Percentiles rank a stretch among this genome's conserved stretches.
Evolutionary conservation across 768 basidiomycete genomes (phyloP).

Genomic region (Tylopilus vinaceipallidus): DNA sequence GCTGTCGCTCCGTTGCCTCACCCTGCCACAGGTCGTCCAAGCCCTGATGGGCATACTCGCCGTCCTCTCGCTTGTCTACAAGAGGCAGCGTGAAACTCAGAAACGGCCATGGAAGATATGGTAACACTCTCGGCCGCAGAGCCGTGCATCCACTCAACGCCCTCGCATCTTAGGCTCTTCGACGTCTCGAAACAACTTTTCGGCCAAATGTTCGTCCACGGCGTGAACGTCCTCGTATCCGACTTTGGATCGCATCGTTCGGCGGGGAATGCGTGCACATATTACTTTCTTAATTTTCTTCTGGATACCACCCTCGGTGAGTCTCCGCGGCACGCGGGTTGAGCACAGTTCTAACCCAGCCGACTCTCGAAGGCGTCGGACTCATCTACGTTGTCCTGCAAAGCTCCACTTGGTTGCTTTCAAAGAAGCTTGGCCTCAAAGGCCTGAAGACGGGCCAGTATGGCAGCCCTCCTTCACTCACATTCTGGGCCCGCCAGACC

Average conservation of each 20-base stretch:
- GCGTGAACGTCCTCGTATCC: constrained; percentile 76
- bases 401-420: constrained; percentile 59
- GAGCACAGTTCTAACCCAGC: constrained; percentile 6
- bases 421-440: constrained; percentile 60
- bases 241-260: constrained; percentile 67
- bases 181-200: constrained; percentile 91
- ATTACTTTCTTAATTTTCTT: constrained; percentile 90
- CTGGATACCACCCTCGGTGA: constrained; percentile 75
- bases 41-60: constrained; percentile 88
- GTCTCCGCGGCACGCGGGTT: constrained; percentile 21
- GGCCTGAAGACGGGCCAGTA: constrained; percentile 88
- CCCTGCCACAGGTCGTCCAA: constrained; percentile 62
- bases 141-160: constrained; percentile 4
- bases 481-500: constrained; percentile 74
- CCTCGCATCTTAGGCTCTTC: constrained; percentile 58
- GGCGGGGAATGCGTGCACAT: constrained; percentile 82
- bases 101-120: constrained; percentile 94
- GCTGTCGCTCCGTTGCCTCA: not conserved
- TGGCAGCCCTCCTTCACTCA: constrained; percentile 74
- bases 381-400: constrained; percentile 76
- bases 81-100: constrained; percentile 81
- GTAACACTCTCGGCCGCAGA: constrained; percentile 38
- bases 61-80: constrained; percentile 82
- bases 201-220: constrained; percentile 82
- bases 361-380: constrained; percentile 57